Base-by-base conservation (phyloP, 1,284 basidiomycete species). In the Bothia castanella region DNA sequence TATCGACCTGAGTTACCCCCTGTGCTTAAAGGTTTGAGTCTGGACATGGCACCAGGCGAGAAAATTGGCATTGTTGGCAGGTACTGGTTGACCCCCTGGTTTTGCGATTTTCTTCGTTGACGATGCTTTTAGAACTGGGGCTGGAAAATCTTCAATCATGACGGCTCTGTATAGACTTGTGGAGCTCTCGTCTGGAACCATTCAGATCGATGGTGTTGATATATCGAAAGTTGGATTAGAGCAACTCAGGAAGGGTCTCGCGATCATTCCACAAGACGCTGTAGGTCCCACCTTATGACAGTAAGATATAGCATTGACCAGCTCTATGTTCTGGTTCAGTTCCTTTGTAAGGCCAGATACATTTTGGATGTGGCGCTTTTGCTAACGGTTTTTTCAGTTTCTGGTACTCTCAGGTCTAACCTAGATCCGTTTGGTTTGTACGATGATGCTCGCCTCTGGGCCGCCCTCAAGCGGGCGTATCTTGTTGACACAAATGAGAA, bases 261-360 rank as follows among this genome's bases (percentile, higher is more conserved):
- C 92, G 2, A 85, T 97, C 61, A 95, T 97, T 54, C 92, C 93
- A 10, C 93, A 97, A 67, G 94, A 97, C 58, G 82, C 85, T 44
- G 87, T 90, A 66, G 72, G 78, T 66, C 38, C 57, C 19, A 13
- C 27, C 23, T 42, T 44, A 10, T 30, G 32, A 34, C 14, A 25
- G 25, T 4, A 27, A 14, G 11, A 27, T n/a, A 8, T 2, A n/a
- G 2, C 2, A 35, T 40, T 58, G 35, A 59, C 37, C 2, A 2
- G 8, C 2, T 31, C n/a, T n/a, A 21, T 12, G 14, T 32, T 47
- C 7, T 31, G 12, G 29, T 47, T 34, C n/a, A 60, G 58, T 56
- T 60, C 27, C 55, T 62, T 44, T 67, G 58, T 61, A 49, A 32
- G 40, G 35, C 7, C 20, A 20, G 39, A 19, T 44, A 17, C 14